Conservation (phyloP, 495 filamentous ascomycete genomes). For the Penicillium atrosanguineum region DNA sequence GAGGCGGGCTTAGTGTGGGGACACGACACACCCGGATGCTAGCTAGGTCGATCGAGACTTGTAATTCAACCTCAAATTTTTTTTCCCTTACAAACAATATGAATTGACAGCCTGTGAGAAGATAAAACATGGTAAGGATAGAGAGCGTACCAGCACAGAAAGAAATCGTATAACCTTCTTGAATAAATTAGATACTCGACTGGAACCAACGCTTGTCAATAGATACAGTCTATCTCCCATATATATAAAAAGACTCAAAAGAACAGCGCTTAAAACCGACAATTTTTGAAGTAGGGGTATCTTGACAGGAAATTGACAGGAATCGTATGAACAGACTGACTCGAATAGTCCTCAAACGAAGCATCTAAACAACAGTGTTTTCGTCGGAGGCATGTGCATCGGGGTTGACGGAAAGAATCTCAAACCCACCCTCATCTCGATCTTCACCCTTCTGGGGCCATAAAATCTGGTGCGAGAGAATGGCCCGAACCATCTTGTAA, state of each 20-base stretch:
- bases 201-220: background rate
- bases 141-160: background rate
- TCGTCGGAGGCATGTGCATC: slow-evolving; percentile 9
- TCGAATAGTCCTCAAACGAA: background rate
- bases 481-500: slow-evolving; percentile 65
- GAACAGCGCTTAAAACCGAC: background rate
- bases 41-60: too few species aligned
- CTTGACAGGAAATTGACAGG: background rate
- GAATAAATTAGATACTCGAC: background rate
- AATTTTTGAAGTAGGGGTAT: background rate
- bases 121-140: too few species aligned
- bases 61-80: too few species aligned
- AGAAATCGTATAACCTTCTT: background rate
- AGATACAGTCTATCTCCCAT: background rate
- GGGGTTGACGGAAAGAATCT: slow-evolving; percentile 34
- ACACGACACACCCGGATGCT: too few species aligned
- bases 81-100: too few species aligned
- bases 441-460: slow-evolving; percentile 73
- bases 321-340: background rate
- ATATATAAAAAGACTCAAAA: background rate
- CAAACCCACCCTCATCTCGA: slow-evolving; percentile 59
- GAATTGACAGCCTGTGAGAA: too few species aligned
- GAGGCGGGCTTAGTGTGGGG: too few species aligned
- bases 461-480: slow-evolving; percentile 60
- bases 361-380: background rate